phyloP scores from a whole-genome alignment of 1,284 basidiomycete genomes.

The Malassezia restricta region DNA sequence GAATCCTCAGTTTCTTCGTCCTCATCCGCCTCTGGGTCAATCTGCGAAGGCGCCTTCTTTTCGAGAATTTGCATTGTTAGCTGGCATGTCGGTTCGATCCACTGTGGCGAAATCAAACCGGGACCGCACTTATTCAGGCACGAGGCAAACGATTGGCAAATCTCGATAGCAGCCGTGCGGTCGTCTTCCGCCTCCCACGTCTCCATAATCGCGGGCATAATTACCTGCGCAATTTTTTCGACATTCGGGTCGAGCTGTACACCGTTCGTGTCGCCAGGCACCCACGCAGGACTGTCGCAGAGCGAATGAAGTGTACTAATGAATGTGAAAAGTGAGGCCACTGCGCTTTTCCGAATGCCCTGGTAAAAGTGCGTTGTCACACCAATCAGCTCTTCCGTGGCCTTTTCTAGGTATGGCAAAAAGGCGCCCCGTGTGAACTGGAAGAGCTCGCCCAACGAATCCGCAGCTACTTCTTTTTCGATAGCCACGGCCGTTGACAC shows the following conservation, averaged over 20 bases:
- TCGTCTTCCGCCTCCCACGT: constrained; percentile 93
- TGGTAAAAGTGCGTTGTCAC: constrained; percentile 90
- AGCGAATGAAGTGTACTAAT: constrained; percentile 86
- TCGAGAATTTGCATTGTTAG: constrained; percentile 57
- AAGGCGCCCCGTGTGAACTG: constrained; percentile 69
- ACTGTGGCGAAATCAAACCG: constrained; percentile 54
- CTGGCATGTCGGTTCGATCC: constrained; percentile 51
- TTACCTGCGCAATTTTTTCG: constrained; percentile 66
- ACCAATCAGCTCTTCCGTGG: constrained; percentile 67
- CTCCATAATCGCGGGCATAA: constrained; percentile 66
- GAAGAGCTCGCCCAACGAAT: constrained; percentile 87
- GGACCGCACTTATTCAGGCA: constrained; percentile 82
- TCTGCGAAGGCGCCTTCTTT: constrained; percentile 60
- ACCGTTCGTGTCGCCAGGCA: constrained; percentile 56
- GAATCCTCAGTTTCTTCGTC: constrained; percentile 59
- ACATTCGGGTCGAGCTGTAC: constrained; percentile 63
- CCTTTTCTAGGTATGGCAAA: constrained; percentile 64
- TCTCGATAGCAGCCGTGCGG: constrained; percentile 73
- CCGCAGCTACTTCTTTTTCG: constrained; percentile 97
- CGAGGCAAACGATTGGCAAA: constrained; percentile 77
- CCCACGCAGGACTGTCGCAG: constrained; percentile 69
- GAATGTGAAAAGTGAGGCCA: constrained; percentile 76
- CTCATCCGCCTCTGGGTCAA: constrained; percentile 84
- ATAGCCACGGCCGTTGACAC: constrained; percentile 94
- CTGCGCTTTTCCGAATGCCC: constrained; percentile 88